phyloP scores from a whole-genome alignment of 352 stramenopile genomes.

The Globisporangium lucens region DNA sequence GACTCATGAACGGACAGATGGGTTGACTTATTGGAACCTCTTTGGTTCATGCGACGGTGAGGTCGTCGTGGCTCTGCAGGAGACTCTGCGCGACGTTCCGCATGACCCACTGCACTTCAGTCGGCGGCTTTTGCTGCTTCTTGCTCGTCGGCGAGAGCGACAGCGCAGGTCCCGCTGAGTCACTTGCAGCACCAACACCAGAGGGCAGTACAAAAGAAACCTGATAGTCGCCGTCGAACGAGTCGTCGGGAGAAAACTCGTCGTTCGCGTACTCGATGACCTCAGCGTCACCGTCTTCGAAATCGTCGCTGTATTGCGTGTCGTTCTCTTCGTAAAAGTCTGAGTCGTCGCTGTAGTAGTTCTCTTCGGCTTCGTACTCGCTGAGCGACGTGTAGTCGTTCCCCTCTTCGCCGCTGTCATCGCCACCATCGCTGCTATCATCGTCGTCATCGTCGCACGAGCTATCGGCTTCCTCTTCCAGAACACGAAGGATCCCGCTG shows the following conservation, averaged over 20 bases:
- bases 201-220: neutral
- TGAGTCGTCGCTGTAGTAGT: constrained; percentile 83
- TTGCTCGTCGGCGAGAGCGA: constrained; percentile 20
- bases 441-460: constrained; percentile 36
- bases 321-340: constrained; percentile 69
- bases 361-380: constrained; percentile 78
- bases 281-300: constrained; percentile 73
- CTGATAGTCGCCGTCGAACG: constrained; percentile 2
- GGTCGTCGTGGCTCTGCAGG: constrained; percentile 51
- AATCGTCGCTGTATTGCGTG: constrained; percentile 80
- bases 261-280: constrained; percentile 78
- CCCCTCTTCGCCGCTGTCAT: constrained; percentile 30
- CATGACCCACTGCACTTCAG: constrained; percentile 77
- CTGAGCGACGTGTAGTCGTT: constrained; percentile 63
- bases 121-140: constrained; percentile 24
- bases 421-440: constrained; percentile 19
- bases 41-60: constrained; percentile 24
- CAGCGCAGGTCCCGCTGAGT: neutral
- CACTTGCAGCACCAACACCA: neutral
- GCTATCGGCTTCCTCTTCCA: constrained; percentile 49
- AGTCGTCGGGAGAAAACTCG: constrained; percentile 45
- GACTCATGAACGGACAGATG: neutral
- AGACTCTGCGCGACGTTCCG: constrained; percentile 66
- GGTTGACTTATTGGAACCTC: neutral
- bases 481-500: constrained; percentile 6